These are phyloP conservation scores for Nannochloris sp. DNA, from an alignment of 139 green algal species.

Conservation along the genomic window DNA sequence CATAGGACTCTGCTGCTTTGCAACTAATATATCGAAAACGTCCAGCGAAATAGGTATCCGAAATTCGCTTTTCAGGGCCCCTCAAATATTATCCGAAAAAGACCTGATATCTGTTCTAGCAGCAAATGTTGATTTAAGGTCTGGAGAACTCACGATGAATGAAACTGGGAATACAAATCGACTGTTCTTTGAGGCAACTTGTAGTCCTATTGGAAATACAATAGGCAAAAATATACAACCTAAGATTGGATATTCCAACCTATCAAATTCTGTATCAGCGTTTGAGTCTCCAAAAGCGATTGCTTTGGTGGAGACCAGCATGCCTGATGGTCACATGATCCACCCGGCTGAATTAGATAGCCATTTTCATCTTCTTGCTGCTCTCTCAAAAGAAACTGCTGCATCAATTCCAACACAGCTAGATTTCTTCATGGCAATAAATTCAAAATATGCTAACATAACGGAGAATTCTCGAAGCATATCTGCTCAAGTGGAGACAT, in stretches of 20 bases:
- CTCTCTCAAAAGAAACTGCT: neutral
- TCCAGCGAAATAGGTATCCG: neutral
- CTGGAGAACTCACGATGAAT: neutral
- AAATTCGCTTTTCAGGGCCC: conserved; percentile 9
- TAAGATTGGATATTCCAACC: too few species aligned
- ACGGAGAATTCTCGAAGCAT: too few species aligned
- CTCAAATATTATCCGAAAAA: conserved; percentile 15
- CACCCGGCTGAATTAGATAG: conserved; percentile 22
- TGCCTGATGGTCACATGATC: neutral
- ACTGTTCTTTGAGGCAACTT: neutral
- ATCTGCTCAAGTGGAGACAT: too few species aligned
- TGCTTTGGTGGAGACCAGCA: too few species aligned
- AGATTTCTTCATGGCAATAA: too few species aligned
- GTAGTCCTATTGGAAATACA: neutral
- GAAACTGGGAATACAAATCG: neutral
- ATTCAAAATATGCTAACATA: too few species aligned
- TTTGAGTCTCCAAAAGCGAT: too few species aligned
- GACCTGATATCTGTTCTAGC: conserved; percentile 4
- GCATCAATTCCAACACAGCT: too few species aligned
- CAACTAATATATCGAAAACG: neutral
- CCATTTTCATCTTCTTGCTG: conserved; percentile 17
- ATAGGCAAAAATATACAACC: neutral
- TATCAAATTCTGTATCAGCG: too few species aligned
- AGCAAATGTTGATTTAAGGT: neutral
- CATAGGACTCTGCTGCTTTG: conserved; percentile 18